Percentiles rank a stretch among this genome's conserved stretches.
Conservation (phyloP, 352 stramenopile species). For the Globisporangium ultimum region DNA sequence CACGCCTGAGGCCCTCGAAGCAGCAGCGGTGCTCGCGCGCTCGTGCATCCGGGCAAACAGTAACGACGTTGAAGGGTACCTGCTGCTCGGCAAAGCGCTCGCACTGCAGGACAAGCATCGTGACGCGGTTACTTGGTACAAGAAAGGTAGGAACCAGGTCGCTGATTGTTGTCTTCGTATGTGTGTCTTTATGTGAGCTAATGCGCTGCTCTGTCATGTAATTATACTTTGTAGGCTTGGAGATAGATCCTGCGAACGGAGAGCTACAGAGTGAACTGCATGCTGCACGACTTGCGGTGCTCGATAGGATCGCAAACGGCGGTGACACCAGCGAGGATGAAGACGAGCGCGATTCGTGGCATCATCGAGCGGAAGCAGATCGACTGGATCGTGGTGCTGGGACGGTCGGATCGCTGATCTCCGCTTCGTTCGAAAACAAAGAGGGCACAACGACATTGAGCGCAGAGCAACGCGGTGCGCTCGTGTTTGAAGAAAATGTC, state of each 20-base stretch:
- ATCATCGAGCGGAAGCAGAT: background rate
- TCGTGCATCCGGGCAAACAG: constrained; percentile 22
- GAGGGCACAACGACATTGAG: constrained; percentile 3
- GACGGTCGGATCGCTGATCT: background rate
- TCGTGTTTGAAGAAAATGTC: constrained; percentile 58
- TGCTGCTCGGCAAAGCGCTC: constrained; percentile 35
- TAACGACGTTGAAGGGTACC: constrained; percentile 21
- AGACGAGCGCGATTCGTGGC: constrained; percentile 10
- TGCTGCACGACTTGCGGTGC: constrained; percentile 48
- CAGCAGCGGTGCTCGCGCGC: constrained; percentile 29
- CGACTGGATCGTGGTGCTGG: background rate
- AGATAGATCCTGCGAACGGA: constrained; percentile 27
- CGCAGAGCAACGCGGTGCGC: constrained; percentile 10
- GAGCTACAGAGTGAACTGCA: constrained; percentile 44
- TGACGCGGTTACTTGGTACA: constrained; percentile 42
- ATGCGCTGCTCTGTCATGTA: background rate
- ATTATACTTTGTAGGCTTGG: constrained; percentile 29
- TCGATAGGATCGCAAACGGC: constrained; percentile 39
- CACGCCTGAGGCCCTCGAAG: constrained; percentile 11
- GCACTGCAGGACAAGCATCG: constrained; percentile 28
- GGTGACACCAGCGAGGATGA: constrained; percentile 32
- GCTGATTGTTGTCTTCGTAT: background rate
- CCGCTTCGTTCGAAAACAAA: constrained; percentile 1
- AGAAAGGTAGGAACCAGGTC: constrained; percentile 26
- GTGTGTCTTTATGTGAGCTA: too few relatives aligned